phyloP scores from a whole-genome alignment of 176 grass and related monocot genomes.

The Paspalum vaginatum region DNA sequence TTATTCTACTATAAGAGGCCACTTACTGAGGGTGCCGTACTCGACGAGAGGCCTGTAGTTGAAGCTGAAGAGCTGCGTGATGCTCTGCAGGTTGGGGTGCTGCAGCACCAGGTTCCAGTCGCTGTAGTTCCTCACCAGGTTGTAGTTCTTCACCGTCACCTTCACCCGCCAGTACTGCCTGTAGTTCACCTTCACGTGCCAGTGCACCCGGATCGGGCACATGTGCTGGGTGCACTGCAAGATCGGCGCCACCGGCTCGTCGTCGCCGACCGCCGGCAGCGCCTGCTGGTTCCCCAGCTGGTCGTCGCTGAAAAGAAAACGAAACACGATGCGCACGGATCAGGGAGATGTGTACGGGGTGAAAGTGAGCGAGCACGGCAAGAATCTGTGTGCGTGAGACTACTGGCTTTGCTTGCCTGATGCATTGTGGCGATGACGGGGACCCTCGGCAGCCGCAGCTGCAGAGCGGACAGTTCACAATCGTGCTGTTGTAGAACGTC shows the following conservation, averaged over 20 bases:
- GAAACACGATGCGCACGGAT: neutral
- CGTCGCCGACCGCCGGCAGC: neutral
- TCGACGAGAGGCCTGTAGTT: slow-evolving; percentile 64
- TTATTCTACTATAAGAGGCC: neutral
- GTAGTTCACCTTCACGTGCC: slow-evolving; percentile 81
- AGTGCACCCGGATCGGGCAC: slow-evolving; percentile 77
- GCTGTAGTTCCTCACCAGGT: slow-evolving; percentile 63
- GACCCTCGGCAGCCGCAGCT: slow-evolving; percentile 53
- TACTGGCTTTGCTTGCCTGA: slow-evolving; percentile 35
- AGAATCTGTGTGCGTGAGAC: neutral
- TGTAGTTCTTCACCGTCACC: slow-evolving; percentile 66
- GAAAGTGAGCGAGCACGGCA: neutral
- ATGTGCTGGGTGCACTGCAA: slow-evolving; percentile 67
- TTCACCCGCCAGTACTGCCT: slow-evolving; percentile 73
- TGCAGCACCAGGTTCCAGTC: slow-evolving; percentile 79
- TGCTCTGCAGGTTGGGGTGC: slow-evolving; percentile 60
- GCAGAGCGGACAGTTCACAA: slow-evolving; percentile 62
- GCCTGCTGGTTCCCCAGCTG: neutral
- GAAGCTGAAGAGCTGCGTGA: slow-evolving; percentile 79
- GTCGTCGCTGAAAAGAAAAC: slow-evolving; percentile 12
- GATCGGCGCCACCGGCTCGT: neutral
- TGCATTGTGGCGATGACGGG: slow-evolving; percentile 32
- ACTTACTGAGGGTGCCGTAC: slow-evolving; percentile 68
- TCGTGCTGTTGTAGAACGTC: slow-evolving; percentile 62
- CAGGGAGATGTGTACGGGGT: neutral